These are phyloP conservation scores for Panicum virgatum DNA, from an alignment of 202 grass and related monocot genomes.

Conservation along the genomic window DNA sequence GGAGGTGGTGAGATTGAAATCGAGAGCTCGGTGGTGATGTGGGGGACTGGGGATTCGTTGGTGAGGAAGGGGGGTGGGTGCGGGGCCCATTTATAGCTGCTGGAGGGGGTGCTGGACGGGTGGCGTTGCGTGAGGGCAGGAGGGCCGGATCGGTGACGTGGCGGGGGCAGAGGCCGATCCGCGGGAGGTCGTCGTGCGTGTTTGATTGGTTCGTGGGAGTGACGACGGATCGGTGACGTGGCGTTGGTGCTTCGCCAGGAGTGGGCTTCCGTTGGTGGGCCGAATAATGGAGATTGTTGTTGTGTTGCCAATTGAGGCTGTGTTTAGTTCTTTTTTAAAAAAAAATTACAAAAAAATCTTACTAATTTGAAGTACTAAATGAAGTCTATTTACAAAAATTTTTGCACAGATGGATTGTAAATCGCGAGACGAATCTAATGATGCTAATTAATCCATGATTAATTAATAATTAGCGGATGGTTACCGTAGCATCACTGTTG, in stretches of 20 bases:
- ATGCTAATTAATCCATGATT: too few species aligned
- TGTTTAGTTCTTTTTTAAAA: too few species aligned
- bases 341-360: too few species aligned
- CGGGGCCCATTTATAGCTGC: neutral
- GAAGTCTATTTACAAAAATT: too few species aligned
- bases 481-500: too few species aligned
- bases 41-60: neutral
- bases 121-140: neutral
- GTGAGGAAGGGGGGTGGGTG: rapidly evolving
- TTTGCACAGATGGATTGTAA: too few species aligned
- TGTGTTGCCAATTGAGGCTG: too few species aligned
- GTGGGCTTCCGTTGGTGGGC: neutral
- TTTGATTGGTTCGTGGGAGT: neutral
- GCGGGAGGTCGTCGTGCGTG: neutral
- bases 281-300: neutral
- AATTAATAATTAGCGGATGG: too few species aligned
- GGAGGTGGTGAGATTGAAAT: neutral
- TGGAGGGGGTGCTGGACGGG: neutral
- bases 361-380: too few species aligned
- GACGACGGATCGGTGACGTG: neutral
- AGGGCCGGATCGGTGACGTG: slow-evolving; percentile 28
- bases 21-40: neutral
- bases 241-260: neutral
- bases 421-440: too few species aligned
- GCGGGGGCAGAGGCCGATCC: neutral